Conservation (phyloP, 2,329 filamentous ascomycete genomes). For the Ascochyta viciae-villosae region DNA sequence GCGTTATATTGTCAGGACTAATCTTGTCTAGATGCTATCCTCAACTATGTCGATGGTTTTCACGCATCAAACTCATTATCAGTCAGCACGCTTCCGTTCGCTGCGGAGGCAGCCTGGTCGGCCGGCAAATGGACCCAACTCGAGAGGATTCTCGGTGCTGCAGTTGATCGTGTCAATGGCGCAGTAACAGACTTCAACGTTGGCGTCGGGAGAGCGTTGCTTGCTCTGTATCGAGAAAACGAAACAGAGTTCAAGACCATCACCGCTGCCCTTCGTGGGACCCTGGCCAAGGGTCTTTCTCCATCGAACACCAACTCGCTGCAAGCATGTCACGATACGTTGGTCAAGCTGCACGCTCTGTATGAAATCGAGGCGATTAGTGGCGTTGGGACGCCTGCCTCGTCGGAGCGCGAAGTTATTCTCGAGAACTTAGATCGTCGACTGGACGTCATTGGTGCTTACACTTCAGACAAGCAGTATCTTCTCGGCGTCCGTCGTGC, state of each 20-base stretch:
- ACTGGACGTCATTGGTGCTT: conserved; percentile 88
- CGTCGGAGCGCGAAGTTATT: conserved; percentile 43
- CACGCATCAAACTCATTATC: conserved; percentile 48
- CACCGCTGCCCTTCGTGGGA: conserved; percentile 71
- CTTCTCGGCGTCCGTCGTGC: conserved; percentile 85
- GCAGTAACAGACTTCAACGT: conserved; percentile 77
- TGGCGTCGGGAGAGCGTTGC: conserved; percentile 73
- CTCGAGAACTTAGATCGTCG: conserved; percentile 72
- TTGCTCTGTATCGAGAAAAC: conserved; percentile 64
- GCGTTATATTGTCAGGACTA: conserved; percentile 23
- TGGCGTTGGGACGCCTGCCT: conserved; percentile 46
- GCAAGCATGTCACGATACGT: conserved; percentile 81
- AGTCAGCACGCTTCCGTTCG: conserved; percentile 74
- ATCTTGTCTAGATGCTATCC: conserved; percentile 70
- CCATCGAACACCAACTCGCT: conserved; percentile 79
- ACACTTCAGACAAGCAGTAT: conserved; percentile 92
- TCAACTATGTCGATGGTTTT: conserved; percentile 87
- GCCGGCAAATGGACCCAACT: conserved; percentile 82
- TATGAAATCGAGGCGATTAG: conserved; percentile 85
- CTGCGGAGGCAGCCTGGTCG: conserved; percentile 90
- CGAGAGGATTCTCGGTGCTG: conserved; percentile 63
- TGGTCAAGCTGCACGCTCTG: conserved; percentile 85
- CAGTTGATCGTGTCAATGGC: conserved; percentile 50
- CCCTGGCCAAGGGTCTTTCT: conserved; percentile 76
- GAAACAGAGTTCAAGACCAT: conserved; percentile 61